A percentile compares a stretch with the other conserved stretches of the same genome.
phyloP scores from a whole-genome alignment of 177 flowering plant species.

The Vitis hybrid region DNA sequence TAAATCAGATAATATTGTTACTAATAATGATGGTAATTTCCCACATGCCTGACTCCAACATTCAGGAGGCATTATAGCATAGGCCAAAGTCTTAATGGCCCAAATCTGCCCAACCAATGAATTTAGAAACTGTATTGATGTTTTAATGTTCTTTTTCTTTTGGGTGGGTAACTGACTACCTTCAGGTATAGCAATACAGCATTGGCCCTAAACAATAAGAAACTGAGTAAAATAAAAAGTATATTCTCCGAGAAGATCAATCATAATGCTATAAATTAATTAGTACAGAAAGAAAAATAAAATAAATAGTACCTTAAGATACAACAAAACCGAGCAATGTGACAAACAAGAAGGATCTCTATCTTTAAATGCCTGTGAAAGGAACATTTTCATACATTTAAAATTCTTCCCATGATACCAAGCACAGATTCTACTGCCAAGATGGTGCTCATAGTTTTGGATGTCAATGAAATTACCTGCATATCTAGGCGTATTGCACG shows the following conservation, averaged over 20 bases:
- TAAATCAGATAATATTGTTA: too few relatives aligned
- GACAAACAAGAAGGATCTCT: conserved; percentile 89
- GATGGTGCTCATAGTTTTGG: neutral
- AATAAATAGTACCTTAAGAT: conserved; percentile 59
- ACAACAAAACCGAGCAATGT: conserved; percentile 67
- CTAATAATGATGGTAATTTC: too few relatives aligned
- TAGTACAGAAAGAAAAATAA: neutral
- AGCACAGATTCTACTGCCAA: neutral
- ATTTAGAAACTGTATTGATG: too few relatives aligned
- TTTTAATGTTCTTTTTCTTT: too few relatives aligned
- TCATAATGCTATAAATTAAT: neutral
- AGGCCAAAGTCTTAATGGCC: too few relatives aligned
- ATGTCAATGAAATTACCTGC: conserved; percentile 48
- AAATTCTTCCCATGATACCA: neutral
- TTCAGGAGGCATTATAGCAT: too few relatives aligned
- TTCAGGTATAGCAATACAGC: too few relatives aligned
- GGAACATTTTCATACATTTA: conserved; percentile 6
- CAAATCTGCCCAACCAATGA: too few relatives aligned
- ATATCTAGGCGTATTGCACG: conserved; percentile 77
- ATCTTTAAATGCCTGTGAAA: conserved; percentile 75
- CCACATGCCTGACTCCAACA: too few relatives aligned
- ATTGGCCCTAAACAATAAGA: too few relatives aligned
- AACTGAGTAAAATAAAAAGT: too few relatives aligned
- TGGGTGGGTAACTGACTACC: too few relatives aligned
- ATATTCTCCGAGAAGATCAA: neutral